Evolutionary conservation across 139 green algal genomes (phyloP).

Genomic region (Coelastrella sp.): DNA sequence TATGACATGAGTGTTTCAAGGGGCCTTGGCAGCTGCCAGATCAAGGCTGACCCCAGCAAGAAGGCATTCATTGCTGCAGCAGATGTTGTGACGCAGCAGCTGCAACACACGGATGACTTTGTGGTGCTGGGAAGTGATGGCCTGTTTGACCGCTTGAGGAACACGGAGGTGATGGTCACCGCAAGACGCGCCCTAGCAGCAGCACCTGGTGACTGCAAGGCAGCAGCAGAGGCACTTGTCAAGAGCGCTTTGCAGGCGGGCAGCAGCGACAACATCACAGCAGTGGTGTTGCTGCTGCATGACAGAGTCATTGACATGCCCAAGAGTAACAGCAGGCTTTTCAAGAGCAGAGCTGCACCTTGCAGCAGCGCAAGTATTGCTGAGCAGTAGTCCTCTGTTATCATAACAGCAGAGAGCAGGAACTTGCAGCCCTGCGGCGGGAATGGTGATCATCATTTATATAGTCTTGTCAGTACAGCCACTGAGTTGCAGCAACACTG

Average conservation of each 20-base stretch:
- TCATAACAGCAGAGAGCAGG: not conserved
- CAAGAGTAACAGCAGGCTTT: conserved; percentile 38
- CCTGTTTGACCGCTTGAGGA: conserved; percentile 60
- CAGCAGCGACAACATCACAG: conserved; percentile 35
- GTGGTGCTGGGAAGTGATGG: conserved; percentile 66
- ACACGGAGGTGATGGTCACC: not conserved
- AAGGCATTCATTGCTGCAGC: not conserved
- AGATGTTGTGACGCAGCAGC: not conserved
- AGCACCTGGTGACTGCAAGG: not conserved
- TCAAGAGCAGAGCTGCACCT: not conserved
- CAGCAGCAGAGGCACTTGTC: not conserved
- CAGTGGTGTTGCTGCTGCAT: conserved; percentile 26
- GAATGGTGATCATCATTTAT: too few species aligned
- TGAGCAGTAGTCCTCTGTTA: not conserved
- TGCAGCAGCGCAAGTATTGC: too few species aligned
- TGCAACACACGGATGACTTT: conserved; percentile 61
- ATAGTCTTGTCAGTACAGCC: too few species aligned
- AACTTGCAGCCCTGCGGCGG: too few species aligned
- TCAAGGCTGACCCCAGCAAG: conserved; percentile 36
- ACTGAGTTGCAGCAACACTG: too few species aligned
- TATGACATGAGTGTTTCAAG: conserved; percentile 45
- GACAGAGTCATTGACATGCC: conserved; percentile 6
- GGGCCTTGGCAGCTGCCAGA: conserved; percentile 32
- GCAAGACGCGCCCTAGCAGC: not conserved
- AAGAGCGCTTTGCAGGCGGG: not conserved